Evolutionary conservation across 176 grass and related monocot species (phyloP).

Genomic region (Chloris gayana): DNA sequence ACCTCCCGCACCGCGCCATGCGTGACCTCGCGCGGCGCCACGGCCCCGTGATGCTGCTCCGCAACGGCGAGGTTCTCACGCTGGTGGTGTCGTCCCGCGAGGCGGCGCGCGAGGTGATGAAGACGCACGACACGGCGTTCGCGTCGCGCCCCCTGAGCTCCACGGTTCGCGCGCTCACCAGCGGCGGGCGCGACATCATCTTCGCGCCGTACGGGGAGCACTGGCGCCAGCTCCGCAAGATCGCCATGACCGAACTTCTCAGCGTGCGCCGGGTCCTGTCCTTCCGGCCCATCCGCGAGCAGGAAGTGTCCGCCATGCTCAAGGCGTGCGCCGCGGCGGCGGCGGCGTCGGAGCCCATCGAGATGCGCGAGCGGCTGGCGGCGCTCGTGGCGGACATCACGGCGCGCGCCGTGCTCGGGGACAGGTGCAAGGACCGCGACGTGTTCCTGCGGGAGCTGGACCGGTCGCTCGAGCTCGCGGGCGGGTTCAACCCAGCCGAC

Average conservation of each 20-base stretch:
- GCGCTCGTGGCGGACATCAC: conserved; percentile 38
- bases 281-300: conserved; percentile 54
- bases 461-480: background rate
- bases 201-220: conserved; percentile 64
- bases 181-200: conserved; percentile 49
- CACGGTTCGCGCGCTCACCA: conserved; percentile 41
- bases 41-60: conserved; percentile 64
- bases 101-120: conserved; percentile 58
- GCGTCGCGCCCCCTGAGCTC: conserved; percentile 48
- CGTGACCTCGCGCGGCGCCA: background rate
- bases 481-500: conserved; percentile 57
- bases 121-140: conserved; percentile 55
- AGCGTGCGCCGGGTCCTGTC: conserved; percentile 47
- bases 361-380: conserved; percentile 55
- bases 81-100: conserved; percentile 56
- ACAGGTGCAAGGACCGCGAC: conserved; percentile 56
- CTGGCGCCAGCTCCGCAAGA: conserved; percentile 69
- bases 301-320: conserved; percentile 45
- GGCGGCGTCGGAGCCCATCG: background rate
- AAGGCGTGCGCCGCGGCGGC: background rate
- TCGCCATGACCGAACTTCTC: conserved; percentile 64
- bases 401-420: conserved; percentile 48
- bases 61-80: conserved; percentile 58
- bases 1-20: conserved; percentile 52
- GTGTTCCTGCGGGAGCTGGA: conserved; percentile 40